phyloP scores from a whole-genome alignment of 176 grass and related monocot species.

The Dactylis glomerata region DNA sequence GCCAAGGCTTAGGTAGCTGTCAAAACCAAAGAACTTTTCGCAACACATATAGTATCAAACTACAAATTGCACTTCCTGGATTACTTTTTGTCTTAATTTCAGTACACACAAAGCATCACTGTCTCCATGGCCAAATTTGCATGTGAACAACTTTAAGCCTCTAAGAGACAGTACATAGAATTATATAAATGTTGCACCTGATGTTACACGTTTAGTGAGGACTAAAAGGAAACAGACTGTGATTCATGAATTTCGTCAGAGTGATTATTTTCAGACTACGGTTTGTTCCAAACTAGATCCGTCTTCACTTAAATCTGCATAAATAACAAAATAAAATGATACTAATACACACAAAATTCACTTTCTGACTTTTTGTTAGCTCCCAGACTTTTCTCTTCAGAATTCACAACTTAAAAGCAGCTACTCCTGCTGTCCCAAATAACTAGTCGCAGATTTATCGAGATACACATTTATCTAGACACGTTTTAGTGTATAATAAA shows the following conservation, averaged over 20 bases:
- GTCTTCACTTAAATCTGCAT: neutral
- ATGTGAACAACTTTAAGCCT: neutral
- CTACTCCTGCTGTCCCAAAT: too few species aligned
- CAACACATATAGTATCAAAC: neutral
- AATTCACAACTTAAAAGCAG: neutral
- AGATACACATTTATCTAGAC: too few species aligned
- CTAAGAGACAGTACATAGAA: neutral
- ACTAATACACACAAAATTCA: neutral
- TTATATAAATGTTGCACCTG: neutral
- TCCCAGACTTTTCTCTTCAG: neutral
- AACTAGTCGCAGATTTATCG: too few species aligned
- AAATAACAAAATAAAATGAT: neutral
- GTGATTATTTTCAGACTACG: neutral
- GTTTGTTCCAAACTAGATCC: neutral
- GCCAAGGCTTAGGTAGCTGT: neutral
- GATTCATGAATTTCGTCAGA: neutral
- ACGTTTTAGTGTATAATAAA: too few species aligned
- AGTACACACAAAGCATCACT: neutral
- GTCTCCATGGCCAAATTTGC: neutral
- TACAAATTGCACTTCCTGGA: neutral
- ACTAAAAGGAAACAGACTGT: neutral
- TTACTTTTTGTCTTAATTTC: neutral
- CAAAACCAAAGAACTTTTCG: neutral
- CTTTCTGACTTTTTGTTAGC: slow-evolving; percentile 6
- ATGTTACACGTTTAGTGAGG: slow-evolving; percentile 1